A percentile compares a stretch with the other conserved stretches of the same genome.
phyloP scores from a whole-genome alignment of 1,284 basidiomycete species.

The Cutaneotrichosporon sp. region DNA sequence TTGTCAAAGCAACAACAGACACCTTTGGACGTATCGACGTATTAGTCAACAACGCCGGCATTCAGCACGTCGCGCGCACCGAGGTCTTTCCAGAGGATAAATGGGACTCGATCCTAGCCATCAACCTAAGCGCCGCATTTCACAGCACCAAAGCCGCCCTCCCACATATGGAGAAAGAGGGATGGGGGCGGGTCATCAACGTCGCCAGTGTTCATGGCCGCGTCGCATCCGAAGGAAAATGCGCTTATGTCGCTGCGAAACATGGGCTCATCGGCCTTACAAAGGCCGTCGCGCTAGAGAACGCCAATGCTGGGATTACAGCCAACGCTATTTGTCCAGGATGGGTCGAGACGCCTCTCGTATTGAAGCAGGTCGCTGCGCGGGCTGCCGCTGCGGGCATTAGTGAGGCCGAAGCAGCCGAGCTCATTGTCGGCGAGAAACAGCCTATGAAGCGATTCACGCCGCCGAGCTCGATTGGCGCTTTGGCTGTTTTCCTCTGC shows the following conservation, averaged over 20 bases:
- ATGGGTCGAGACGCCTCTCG: constrained; percentile 20
- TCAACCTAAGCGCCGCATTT: constrained; percentile 16
- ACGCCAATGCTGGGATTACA: constrained; percentile 15
- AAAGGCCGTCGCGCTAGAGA: constrained; percentile 18
- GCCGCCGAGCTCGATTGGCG: constrained; percentile 14
- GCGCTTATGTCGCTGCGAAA: constrained; percentile 18
- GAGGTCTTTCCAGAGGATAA: constrained; percentile 12
- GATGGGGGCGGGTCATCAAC: constrained; percentile 22
- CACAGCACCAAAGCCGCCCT: constrained; percentile 14
- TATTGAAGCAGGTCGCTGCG: constrained; percentile 13
- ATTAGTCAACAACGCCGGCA: constrained; percentile 20
- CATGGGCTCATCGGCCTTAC: constrained; percentile 20
- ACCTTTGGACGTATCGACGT: constrained; percentile 11
- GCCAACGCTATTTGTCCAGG: constrained; percentile 23
- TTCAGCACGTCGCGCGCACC: constrained; percentile 9
- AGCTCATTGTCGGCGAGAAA: constrained; percentile 16
- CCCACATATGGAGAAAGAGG: constrained; percentile 11
- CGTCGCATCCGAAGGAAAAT: constrained; percentile 10
- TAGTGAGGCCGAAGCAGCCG: constrained; percentile 8
- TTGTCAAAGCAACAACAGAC: not conserved
- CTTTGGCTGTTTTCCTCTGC: constrained; percentile 15
- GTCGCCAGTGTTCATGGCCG: constrained; percentile 16
- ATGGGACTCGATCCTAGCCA: constrained; percentile 17
- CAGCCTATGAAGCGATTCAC: constrained; percentile 19
- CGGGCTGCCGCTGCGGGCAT: constrained; percentile 7